Evolutionary conservation across 1,284 basidiomycete species (phyloP).

Genomic region (Termitomyces sp.): DNA sequence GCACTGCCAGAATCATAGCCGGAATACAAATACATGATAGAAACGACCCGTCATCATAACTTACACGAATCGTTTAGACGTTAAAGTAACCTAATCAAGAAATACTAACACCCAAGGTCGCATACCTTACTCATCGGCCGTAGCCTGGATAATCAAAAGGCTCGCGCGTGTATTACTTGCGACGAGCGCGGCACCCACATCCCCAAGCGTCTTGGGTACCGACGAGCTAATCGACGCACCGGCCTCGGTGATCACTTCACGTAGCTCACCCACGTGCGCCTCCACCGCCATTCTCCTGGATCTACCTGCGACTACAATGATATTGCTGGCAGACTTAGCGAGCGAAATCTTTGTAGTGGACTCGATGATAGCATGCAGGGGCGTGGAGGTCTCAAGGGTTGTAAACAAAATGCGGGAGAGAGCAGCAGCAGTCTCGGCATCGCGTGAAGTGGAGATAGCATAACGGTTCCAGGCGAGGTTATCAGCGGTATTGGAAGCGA

Average conservation of each 20-base stretch:
- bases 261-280: constrained; percentile 54
- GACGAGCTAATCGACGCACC: constrained; percentile 47
- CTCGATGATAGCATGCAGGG: constrained; percentile 51
- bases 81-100: not conserved
- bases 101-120: not conserved
- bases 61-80: not conserved
- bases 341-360: constrained; percentile 28
- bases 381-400: constrained; percentile 39
- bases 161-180: constrained; percentile 47
- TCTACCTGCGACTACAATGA: constrained; percentile 70
- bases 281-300: constrained; percentile 60
- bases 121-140: not conserved
- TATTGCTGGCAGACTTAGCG: constrained; percentile 28
- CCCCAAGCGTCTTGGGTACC: constrained; percentile 72
- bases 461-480: constrained; percentile 62
- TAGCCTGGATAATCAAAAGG: constrained; percentile 60
- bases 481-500: constrained; percentile 72
- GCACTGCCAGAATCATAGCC: not conserved
- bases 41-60: not conserved
- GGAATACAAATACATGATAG: not conserved
- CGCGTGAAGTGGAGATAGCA: constrained; percentile 28
- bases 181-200: constrained; percentile 66
- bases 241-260: constrained; percentile 41
- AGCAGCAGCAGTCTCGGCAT: constrained; percentile 28
- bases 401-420: constrained; percentile 56